Percentiles rank a stretch among this genome's conserved stretches.
Evolutionary conservation across 805 yeast species (phyloP).

Genomic region (Metschnikowia kofuensis): DNA sequence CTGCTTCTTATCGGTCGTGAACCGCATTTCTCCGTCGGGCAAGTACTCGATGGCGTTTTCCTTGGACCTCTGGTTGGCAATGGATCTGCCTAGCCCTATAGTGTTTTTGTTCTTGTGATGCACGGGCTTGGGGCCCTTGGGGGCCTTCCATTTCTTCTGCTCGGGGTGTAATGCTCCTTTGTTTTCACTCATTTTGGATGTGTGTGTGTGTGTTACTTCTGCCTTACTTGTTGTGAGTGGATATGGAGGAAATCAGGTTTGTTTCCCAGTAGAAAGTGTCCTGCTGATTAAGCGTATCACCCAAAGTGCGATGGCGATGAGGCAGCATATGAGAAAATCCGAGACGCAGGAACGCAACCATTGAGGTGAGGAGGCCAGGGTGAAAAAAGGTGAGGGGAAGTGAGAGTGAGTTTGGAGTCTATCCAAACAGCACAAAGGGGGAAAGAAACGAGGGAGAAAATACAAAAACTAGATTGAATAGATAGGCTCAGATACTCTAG

Average conservation of each 20-base stretch:
- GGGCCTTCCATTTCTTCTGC: constrained; percentile 76
- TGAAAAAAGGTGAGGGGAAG: too few species aligned
- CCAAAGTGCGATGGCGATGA: constrained; percentile 7
- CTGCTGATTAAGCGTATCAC: not conserved
- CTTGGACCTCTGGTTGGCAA: constrained; percentile 66
- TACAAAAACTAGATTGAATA: too few species aligned
- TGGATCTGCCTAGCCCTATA: constrained; percentile 82
- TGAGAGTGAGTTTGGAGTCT: too few species aligned
- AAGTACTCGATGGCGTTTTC: constrained; percentile 68
- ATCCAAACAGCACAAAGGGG: too few species aligned
- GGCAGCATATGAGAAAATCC: not conserved
- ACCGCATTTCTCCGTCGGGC: constrained; percentile 87
- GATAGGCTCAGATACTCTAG: too few species aligned
- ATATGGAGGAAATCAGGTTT: too few species aligned
- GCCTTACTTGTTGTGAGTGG: not conserved
- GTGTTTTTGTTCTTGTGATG: constrained; percentile 79
- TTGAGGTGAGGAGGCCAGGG: too few species aligned
- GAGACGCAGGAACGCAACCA: not conserved
- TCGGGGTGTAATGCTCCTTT: constrained; percentile 45
- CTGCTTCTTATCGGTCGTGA: constrained; percentile 80
- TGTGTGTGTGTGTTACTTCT: not conserved
- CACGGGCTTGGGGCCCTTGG: constrained; percentile 90
- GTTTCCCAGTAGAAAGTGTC: too few species aligned
- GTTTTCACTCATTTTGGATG: constrained; percentile 24
- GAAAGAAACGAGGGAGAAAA: too few species aligned